Conservation (phyloP, 306 rosid species). For the Crotalaria pallida region DNA sequence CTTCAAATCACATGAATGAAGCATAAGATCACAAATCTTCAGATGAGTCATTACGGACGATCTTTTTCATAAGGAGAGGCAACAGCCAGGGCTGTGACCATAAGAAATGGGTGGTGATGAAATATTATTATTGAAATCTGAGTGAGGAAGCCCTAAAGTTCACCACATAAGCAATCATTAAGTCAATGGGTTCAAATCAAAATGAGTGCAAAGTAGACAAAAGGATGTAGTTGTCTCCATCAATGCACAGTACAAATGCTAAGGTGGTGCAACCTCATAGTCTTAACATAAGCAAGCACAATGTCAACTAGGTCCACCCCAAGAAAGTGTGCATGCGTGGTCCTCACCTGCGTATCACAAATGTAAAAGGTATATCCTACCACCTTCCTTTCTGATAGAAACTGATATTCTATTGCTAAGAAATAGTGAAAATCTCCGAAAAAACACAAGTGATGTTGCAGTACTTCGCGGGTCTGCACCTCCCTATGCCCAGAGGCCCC, state of each 20-base stretch:
- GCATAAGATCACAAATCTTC: conserved; percentile 5
- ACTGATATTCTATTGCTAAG: no score
- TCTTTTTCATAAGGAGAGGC: not conserved
- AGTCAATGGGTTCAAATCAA: not conserved
- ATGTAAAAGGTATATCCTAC: no score
- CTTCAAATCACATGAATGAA: not conserved
- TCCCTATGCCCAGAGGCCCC: no score
- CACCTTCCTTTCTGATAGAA: no score
- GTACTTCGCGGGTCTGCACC: no score
- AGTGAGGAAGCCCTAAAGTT: not conserved
- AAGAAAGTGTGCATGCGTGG: not conserved
- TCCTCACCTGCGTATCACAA: not conserved
- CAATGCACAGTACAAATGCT: not conserved
- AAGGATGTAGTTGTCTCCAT: not conserved
- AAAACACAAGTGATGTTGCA: no score
- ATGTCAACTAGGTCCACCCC: not conserved
- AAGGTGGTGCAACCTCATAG: not conserved
- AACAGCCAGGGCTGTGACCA: not conserved
- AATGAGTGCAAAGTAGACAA: not conserved
- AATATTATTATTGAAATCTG: not conserved
- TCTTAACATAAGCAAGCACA: not conserved
- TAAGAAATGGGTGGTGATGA: not conserved
- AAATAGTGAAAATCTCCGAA: no score
- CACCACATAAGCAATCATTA: not conserved
- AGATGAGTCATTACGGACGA: not conserved